These are phyloP conservation scores for Salix purpurea DNA, from an alignment of 345 rosid species.

Conservation along the genomic window DNA sequence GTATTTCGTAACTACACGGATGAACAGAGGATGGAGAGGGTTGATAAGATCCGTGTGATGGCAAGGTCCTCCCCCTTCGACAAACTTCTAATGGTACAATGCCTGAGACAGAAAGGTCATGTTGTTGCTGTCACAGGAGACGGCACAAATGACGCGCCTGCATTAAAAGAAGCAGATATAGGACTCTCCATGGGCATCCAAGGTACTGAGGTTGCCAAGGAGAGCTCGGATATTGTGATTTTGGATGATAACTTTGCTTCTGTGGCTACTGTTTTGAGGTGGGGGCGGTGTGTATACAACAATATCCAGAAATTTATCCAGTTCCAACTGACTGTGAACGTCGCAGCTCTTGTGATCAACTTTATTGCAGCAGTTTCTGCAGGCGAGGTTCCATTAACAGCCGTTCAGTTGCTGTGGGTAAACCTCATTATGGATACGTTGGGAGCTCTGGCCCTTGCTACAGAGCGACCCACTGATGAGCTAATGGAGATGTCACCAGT, in stretches of 20 bases:
- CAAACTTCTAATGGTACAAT: slow-evolving; percentile 26
- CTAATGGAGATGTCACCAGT: slow-evolving; percentile 20
- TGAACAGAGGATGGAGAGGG: slow-evolving; percentile 20
- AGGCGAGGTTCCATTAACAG: slow-evolving; percentile 26
- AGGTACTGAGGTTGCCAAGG: slow-evolving; percentile 32
- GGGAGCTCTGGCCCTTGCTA: slow-evolving; percentile 28
- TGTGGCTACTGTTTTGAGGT: slow-evolving; percentile 23
- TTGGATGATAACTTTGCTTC: slow-evolving; percentile 30
- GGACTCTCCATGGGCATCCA: slow-evolving; percentile 31
- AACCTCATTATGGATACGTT: slow-evolving; percentile 29
- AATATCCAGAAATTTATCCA: slow-evolving; percentile 30
- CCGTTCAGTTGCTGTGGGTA: slow-evolving; percentile 29
- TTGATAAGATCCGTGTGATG: slow-evolving; percentile 24
- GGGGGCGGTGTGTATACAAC: slow-evolving; percentile 28
- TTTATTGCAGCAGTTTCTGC: slow-evolving; percentile 26
- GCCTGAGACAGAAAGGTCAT: slow-evolving; percentile 22
- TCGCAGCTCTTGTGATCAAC: slow-evolving; percentile 32
- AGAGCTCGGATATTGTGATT: slow-evolving; percentile 27
- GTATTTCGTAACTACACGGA: slow-evolving; percentile 23
- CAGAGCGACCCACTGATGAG: slow-evolving; percentile 27
- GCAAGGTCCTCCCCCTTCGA: slow-evolving; percentile 29
- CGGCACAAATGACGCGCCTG: slow-evolving; percentile 31
- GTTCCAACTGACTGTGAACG: slow-evolving; percentile 27
- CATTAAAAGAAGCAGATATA: slow-evolving; percentile 28
- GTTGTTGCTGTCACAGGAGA: slow-evolving; percentile 33